A percentile compares a stretch with the other conserved stretches of the same genome.
phyloP scores from a whole-genome alignment of 2,329 filamentous ascomycete species.

The Thelonectria discophora region DNA sequence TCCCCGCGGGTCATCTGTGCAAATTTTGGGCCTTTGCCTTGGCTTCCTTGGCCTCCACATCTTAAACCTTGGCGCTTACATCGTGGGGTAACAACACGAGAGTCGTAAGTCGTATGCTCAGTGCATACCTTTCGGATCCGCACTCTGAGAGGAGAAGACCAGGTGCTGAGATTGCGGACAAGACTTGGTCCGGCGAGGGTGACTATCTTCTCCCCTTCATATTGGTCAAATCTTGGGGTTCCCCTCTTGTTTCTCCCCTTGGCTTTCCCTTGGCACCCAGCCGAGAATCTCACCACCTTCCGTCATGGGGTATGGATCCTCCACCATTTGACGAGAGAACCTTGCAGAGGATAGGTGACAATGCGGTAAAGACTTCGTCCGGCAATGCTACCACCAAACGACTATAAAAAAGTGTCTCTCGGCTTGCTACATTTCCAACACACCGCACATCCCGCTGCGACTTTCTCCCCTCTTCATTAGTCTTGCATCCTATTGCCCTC shows the following conservation, averaged over 20 bases:
- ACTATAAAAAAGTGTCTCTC: conserved; percentile 11
- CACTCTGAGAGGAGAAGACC: too few relatives aligned
- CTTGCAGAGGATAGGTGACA: conserved; percentile 5
- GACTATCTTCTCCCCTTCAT: too few relatives aligned
- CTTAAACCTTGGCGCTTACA: background rate
- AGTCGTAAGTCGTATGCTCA: too few relatives aligned
- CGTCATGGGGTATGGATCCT: conserved; percentile 21
- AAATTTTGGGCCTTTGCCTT: conserved; percentile 13
- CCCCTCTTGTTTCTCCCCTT: too few relatives aligned
- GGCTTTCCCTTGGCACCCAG: background rate
- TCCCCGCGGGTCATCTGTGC: background rate
- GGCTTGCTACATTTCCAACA: background rate
- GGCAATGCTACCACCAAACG: background rate
- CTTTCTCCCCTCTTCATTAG: background rate
- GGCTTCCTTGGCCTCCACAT: conserved; percentile 13
- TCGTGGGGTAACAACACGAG: too few relatives aligned
- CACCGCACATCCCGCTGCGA: too few relatives aligned
- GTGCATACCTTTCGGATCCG: too few relatives aligned
- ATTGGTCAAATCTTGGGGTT: too few relatives aligned
- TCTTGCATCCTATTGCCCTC: background rate
- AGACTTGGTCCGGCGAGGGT: too few relatives aligned
- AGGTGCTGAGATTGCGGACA: too few relatives aligned
- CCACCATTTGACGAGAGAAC: conserved; percentile 25
- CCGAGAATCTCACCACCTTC: conserved; percentile 30
- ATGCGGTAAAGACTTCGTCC: conserved; percentile 14